A percentile compares a stretch with the other conserved stretches of the same genome.
Conservation (phyloP, 2,329 filamentous ascomycete species). For the Sarocladium strictum region DNA sequence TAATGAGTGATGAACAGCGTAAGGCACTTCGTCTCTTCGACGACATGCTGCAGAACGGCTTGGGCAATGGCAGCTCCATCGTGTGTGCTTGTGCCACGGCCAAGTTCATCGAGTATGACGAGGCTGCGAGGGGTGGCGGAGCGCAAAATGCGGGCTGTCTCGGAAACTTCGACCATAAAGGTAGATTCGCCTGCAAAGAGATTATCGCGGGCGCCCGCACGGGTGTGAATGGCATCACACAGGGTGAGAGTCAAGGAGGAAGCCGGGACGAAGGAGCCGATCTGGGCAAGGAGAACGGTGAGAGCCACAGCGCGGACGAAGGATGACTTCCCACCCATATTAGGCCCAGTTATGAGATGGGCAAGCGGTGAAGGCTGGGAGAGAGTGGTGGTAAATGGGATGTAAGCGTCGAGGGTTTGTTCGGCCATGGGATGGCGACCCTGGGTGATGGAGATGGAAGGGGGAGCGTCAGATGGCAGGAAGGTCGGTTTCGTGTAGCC, state of each 20-base stretch:
- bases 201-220: constrained; percentile 94
- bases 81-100: constrained; percentile 87
- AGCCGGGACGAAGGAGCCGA: constrained; percentile 91
- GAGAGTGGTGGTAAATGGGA: constrained; percentile 79
- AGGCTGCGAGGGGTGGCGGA: constrained; percentile 78
- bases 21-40: constrained; percentile 66
- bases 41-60: constrained; percentile 80
- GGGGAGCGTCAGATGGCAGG: constrained; percentile 53
- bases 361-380: constrained; percentile 61
- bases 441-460: constrained; percentile 53
- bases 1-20: constrained; percentile 98
- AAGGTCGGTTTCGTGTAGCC: constrained; percentile 78
- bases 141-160: constrained; percentile 87
- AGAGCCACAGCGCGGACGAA: constrained; percentile 92
- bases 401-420: constrained; percentile 82
- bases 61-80: constrained; percentile 95
- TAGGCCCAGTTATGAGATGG: constrained; percentile 89
- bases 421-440: constrained; percentile 96
- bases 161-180: constrained; percentile 96
- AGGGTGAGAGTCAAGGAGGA: constrained; percentile 68
- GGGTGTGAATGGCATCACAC: constrained; percentile 86
- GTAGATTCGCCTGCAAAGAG: constrained; percentile 92
- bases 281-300: constrained; percentile 88
- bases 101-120: constrained; percentile 91
- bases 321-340: constrained; percentile 99